Evolutionary conservation across 495 filamentous ascomycete genomes (phyloP).

Genomic region (Neurospora sp.): DNA sequence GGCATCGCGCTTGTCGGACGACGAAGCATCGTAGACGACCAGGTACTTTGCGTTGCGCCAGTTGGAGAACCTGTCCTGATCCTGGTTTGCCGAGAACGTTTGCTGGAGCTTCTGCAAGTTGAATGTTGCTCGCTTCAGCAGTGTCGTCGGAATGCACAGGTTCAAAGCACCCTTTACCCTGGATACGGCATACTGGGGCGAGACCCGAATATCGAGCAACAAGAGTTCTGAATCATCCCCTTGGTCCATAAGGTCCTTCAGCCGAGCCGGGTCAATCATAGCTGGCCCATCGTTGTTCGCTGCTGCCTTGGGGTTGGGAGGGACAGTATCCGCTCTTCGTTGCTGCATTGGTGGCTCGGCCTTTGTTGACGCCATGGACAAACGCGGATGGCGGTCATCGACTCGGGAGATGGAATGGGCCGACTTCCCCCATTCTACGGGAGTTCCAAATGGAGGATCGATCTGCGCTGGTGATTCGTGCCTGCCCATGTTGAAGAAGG

Average conservation of each 20-base stretch:
- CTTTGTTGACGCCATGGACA: conserved; percentile 35
- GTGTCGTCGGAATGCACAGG: conserved; percentile 88
- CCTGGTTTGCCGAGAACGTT: conserved; percentile 69
- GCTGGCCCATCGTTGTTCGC: conserved; percentile 35
- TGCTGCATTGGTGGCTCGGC: conserved; percentile 10
- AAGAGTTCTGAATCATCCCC: conserved; percentile 47
- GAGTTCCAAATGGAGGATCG: conserved; percentile 24
- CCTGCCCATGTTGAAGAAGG: conserved; percentile 21
- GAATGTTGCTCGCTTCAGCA: conserved; percentile 85
- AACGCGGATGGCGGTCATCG: conserved; percentile 42
- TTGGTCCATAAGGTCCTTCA: conserved; percentile 56
- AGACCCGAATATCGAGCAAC: conserved; percentile 82
- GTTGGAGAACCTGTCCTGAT: conserved; percentile 61
- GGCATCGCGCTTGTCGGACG: conserved; percentile 69
- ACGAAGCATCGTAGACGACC: conserved; percentile 77
- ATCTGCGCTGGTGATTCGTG: conserved; percentile 29
- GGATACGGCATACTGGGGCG: conserved; percentile 66
- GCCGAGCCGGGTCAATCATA: conserved; percentile 54
- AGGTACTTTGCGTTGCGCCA: conserved; percentile 70
- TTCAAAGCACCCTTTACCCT: conserved; percentile 74
- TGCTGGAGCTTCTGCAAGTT: conserved; percentile 81
- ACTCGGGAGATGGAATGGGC: conserved; percentile 27
- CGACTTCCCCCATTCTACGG: conserved; percentile 13
- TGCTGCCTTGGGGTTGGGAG: conserved; percentile 19
- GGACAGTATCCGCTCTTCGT: conserved; percentile 47